Conservation (phyloP, 129 eudicot species). For the Pulicaria dysenterica region DNA sequence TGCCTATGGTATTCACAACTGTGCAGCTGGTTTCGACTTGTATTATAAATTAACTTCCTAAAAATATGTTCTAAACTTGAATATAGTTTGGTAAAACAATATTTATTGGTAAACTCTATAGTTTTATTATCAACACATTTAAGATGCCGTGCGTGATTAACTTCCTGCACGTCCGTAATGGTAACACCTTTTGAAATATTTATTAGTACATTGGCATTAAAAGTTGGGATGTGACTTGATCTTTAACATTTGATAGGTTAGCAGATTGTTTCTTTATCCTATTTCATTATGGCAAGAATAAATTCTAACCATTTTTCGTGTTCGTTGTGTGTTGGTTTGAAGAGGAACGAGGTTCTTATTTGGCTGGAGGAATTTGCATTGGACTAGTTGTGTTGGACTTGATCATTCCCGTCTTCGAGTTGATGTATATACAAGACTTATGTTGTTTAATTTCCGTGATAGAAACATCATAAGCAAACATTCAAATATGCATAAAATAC, state of each 20-base stretch:
- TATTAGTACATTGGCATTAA: background rate
- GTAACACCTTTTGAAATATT: too few relatives aligned
- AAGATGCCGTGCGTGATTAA: too few relatives aligned
- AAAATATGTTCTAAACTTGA: too few relatives aligned
- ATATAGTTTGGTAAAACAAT: too few relatives aligned
- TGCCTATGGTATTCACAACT: too few relatives aligned
- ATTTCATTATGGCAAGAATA: background rate
- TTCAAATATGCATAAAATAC: too few relatives aligned
- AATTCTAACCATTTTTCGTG: slow-evolving; percentile 12
- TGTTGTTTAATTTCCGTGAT: background rate
- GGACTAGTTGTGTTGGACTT: slow-evolving; percentile 39
- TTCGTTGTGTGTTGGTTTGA: slow-evolving; percentile 27
- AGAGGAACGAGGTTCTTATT: slow-evolving; percentile 91
- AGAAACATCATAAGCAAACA: slow-evolving; percentile 14
- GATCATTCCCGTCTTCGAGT: background rate
- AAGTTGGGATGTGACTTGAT: background rate
- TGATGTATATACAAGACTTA: slow-evolving; percentile 4
- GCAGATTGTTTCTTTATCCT: background rate
- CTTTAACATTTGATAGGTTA: background rate
- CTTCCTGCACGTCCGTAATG: too few relatives aligned
- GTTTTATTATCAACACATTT: too few relatives aligned
- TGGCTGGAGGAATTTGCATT: slow-evolving; percentile 81
- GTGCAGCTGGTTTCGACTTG: too few relatives aligned
- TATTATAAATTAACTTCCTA: too few relatives aligned
- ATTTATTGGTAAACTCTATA: too few relatives aligned